A percentile compares a stretch with the other conserved stretches of the same genome.
Conservation (phyloP, 177 flowering plant genomes). For the Vitis hybrid region DNA sequence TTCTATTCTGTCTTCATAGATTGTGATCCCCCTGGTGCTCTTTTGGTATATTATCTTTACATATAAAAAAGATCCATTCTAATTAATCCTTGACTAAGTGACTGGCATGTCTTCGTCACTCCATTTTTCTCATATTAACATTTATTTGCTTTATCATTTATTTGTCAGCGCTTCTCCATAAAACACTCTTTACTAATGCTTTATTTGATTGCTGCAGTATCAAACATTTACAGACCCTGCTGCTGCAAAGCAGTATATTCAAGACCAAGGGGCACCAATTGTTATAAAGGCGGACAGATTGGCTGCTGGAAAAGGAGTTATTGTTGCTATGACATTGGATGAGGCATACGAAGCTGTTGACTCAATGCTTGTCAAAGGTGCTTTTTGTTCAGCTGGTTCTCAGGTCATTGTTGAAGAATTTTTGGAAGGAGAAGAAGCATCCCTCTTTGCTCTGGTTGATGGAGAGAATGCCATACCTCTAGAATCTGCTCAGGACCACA, state of each 20-base stretch:
- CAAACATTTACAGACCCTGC: conserved; percentile 71
- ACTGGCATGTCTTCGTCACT: too few species aligned
- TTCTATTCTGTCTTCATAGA: too few species aligned
- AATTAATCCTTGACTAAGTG: too few species aligned
- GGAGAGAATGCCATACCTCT: conserved; percentile 87
- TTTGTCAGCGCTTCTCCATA: not conserved
- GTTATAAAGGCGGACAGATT: conserved; percentile 94
- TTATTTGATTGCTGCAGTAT: conserved; percentile 61
- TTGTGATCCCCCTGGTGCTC: too few species aligned
- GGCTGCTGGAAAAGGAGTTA: conserved; percentile 97
- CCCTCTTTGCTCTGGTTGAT: conserved; percentile 94
- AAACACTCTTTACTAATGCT: not conserved
- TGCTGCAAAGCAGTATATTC: conserved; percentile 77
- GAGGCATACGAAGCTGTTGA: conserved; percentile 92
- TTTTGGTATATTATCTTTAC: too few species aligned
- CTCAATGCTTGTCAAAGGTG: conserved; percentile 75
- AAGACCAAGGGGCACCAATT: conserved; percentile 88
- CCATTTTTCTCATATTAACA: not conserved
- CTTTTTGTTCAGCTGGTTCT: conserved; percentile 84
- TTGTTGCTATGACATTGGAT: conserved; percentile 86
- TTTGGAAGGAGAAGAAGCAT: conserved; percentile 96
- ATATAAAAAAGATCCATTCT: too few species aligned
- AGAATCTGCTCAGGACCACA: conserved; percentile 97
- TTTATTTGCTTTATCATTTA: not conserved
- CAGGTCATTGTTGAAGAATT: conserved; percentile 85